Conservation (phyloP, 2,329 filamentous ascomycete genomes). For the Cladosporium sp. region DNA sequence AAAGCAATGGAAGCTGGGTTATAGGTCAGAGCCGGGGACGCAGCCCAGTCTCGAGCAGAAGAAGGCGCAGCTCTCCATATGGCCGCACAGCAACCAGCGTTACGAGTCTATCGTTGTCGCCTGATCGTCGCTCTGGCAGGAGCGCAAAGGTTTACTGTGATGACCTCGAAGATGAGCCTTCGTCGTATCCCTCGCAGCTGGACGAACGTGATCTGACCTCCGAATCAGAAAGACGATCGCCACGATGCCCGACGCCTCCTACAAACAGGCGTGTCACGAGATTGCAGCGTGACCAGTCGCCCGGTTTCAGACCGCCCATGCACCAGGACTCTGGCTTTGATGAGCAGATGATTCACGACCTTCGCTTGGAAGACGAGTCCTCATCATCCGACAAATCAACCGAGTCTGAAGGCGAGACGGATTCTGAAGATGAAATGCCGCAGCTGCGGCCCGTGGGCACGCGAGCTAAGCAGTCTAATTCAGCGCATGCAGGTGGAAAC, state of each 20-base stretch:
- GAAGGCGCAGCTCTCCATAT: slow-evolving; percentile 37
- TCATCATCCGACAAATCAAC: background rate
- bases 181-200: slow-evolving; percentile 4
- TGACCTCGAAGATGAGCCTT: slow-evolving; percentile 2
- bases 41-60: slow-evolving; percentile 37
- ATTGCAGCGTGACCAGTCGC: slow-evolving; percentile 2
- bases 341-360: slow-evolving; percentile 29
- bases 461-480: background rate
- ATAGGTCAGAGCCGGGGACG: slow-evolving; percentile 39
- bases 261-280: background rate
- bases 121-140: slow-evolving; percentile 13
- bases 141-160: slow-evolving; percentile 16
- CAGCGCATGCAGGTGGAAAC: background rate
- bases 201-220: background rate
- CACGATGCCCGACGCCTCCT: background rate
- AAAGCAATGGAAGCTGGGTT: slow-evolving; percentile 47
- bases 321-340: slow-evolving; percentile 43
- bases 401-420: background rate
- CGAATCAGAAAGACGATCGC: background rate
- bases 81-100: slow-evolving; percentile 30
- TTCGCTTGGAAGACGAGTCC: slow-evolving; percentile 18
- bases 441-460: background rate
- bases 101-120: slow-evolving; percentile 20
- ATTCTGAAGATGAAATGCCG: slow-evolving; percentile 7
- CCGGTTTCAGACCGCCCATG: slow-evolving; percentile 22